Evolutionary conservation across 2,329 filamentous ascomycete genomes (phyloP).

Genomic region (Fusarium falciforme): DNA sequence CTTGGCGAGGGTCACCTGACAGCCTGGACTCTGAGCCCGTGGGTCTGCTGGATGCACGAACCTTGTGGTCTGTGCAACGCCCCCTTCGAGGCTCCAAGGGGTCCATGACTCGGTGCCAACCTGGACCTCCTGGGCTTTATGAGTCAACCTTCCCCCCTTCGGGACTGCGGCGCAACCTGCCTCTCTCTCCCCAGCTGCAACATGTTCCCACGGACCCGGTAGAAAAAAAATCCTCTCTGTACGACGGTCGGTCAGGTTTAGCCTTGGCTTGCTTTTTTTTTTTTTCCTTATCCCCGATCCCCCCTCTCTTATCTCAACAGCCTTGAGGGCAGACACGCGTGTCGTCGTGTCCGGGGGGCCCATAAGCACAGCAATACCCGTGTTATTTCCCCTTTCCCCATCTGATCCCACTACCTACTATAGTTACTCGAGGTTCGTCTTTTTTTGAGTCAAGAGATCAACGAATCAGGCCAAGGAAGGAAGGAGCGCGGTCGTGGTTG

Average conservation of each 20-base stretch:
- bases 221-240: slow-evolving; percentile 6
- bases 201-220: slow-evolving; percentile 36
- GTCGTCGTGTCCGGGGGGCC: neutral
- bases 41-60: neutral
- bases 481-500: neutral
- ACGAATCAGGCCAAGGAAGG: neutral
- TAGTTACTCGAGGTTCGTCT: neutral
- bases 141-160: slow-evolving; percentile 42
- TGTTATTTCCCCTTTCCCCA: slow-evolving; percentile 17
- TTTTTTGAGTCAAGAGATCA: neutral
- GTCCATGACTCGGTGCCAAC: slow-evolving; percentile 41
- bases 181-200: slow-evolving; percentile 33
- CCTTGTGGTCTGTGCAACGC: neutral
- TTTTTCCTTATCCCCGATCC: neutral
- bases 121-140: slow-evolving; percentile 34
- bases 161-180: slow-evolving; percentile 24
- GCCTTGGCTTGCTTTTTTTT: slow-evolving; percentile 1
- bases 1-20: neutral
- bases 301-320: neutral
- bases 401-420: slow-evolving; percentile 16
- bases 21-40: neutral
- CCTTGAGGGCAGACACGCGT: neutral
- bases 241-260: slow-evolving; percentile 13
- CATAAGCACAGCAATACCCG: slow-evolving; percentile 14
- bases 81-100: no score